phyloP scores from a whole-genome alignment of 345 rosid species.

The Zanthoxylum bungeanum region DNA sequence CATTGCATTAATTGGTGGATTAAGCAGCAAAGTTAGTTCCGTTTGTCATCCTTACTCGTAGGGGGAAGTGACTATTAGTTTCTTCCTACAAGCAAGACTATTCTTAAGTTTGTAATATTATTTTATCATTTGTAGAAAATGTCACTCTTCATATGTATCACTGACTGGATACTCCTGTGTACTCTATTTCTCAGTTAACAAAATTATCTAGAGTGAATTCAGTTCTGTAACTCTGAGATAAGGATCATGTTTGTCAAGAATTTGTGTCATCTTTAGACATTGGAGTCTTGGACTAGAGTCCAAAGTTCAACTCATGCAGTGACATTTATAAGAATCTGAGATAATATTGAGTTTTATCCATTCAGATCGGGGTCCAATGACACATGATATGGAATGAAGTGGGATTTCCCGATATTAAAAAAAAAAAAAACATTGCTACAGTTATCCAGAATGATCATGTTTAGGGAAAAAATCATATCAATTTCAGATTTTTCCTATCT shows the following conservation, averaged over 20 bases:
- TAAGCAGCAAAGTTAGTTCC: slow-evolving; percentile 9
- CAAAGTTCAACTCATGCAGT: too few species aligned
- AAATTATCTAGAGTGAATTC: slow-evolving; percentile 11
- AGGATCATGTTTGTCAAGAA: background rate
- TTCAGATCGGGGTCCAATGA: too few species aligned
- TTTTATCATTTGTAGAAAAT: slow-evolving; percentile 26
- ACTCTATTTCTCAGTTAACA: background rate
- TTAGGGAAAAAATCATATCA: too few species aligned
- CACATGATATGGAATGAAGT: too few species aligned
- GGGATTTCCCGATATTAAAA: too few species aligned
- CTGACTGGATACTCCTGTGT: slow-evolving; percentile 2
- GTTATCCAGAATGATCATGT: too few species aligned
- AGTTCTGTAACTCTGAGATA: background rate
- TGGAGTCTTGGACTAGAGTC: too few species aligned
- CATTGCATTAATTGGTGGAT: background rate
- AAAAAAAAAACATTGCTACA: too few species aligned
- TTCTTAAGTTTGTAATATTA: slow-evolving; percentile 19
- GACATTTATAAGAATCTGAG: too few species aligned
- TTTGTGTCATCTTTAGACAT: background rate
- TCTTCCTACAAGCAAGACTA: slow-evolving; percentile 1
- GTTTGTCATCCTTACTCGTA: slow-evolving; percentile 1
- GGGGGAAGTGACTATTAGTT: slow-evolving; percentile 5
- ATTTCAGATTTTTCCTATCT: too few species aligned
- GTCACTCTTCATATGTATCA: slow-evolving; percentile 17
- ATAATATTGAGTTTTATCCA: too few species aligned